Conservation (phyloP, 1,284 basidiomycete genomes). For the Ustilago trichophora region DNA sequence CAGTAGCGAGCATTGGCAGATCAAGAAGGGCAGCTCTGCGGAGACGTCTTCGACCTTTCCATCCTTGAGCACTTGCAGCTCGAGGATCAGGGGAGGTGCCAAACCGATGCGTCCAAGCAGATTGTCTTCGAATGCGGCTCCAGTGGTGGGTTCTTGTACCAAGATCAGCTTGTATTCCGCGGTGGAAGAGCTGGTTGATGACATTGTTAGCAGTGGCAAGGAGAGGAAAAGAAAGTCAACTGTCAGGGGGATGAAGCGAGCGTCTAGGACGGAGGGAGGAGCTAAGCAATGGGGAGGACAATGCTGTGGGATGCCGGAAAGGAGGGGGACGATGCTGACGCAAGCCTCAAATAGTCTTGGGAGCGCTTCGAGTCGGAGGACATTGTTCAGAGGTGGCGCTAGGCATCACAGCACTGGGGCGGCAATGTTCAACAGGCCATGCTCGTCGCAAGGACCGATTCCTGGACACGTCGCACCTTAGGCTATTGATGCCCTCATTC, state of each 20-base stretch:
- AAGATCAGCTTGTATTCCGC: constrained; percentile 35
- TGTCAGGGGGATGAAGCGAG: too few relatives aligned
- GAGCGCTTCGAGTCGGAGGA: not conserved
- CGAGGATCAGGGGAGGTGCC: constrained; percentile 49
- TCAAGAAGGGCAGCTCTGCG: constrained; percentile 43
- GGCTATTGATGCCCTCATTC: not conserved
- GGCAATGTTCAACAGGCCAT: not conserved
- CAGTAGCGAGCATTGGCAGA: constrained; percentile 50
- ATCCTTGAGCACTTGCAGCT: constrained; percentile 32
- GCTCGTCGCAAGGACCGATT: not conserved
- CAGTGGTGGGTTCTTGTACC: constrained; percentile 44
- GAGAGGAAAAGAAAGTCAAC: too few relatives aligned
- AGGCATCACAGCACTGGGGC: not conserved
- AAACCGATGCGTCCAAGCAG: constrained; percentile 47
- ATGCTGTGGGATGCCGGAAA: not conserved
- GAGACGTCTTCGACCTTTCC: constrained; percentile 10
- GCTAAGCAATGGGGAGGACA: not conserved
- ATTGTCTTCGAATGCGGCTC: constrained; percentile 49
- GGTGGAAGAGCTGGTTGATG: constrained; percentile 4
- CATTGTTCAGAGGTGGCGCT: not conserved
- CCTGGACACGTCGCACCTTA: not conserved
- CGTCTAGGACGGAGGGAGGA: not conserved
- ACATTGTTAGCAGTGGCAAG: constrained; percentile 11
- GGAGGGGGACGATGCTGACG: not conserved
- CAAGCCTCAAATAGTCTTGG: not conserved